A percentile compares a stretch with the other conserved stretches of the same genome.
phyloP scores from a whole-genome alignment of 148 eudicot genomes.

The Mesembryanthemum crystallinum region DNA sequence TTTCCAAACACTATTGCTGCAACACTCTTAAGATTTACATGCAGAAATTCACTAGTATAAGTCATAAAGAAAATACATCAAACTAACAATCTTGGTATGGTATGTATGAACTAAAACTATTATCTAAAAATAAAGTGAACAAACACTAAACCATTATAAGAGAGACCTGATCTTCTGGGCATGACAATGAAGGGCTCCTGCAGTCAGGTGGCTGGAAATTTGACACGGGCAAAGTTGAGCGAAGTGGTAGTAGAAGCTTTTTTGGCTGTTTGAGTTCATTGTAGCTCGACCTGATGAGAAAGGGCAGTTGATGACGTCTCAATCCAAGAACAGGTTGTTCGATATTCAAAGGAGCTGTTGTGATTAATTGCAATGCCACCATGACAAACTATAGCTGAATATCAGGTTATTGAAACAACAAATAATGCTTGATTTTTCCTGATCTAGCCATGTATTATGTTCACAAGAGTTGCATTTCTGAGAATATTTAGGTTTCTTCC shows the following conservation, averaged over 20 bases:
- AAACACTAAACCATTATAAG: not conserved
- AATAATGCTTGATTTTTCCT: not conserved
- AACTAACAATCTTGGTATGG: no score
- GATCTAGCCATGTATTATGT: conserved; percentile 5
- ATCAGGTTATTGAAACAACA: not conserved
- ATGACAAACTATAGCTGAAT: conserved; percentile 18
- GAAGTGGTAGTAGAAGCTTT: conserved; percentile 16
- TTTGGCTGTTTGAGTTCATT: conserved; percentile 9
- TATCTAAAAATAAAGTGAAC: no score
- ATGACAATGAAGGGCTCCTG: conserved; percentile 23
- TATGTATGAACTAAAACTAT: no score
- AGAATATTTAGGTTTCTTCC: conserved; percentile 51
- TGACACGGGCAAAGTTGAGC: conserved; percentile 27
- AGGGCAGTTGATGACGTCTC: conserved; percentile 10
- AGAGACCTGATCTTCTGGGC: conserved; percentile 57
- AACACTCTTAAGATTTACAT: conserved; percentile 64
- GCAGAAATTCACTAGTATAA: not conserved
- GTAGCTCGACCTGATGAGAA: not conserved
- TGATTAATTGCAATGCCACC: conserved; percentile 32
- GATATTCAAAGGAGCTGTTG: conserved; percentile 21
- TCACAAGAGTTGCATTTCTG: no score
- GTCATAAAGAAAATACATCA: not conserved
- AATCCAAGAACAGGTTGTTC: conserved; percentile 20
- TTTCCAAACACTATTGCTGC: conserved; percentile 80
- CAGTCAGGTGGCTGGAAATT: conserved; percentile 33